Evolutionary conservation across 805 yeast genomes (phyloP), one percentile per base, ranked within the genome.

Genomic region (Hanseniaspora taiwanica): DNA sequence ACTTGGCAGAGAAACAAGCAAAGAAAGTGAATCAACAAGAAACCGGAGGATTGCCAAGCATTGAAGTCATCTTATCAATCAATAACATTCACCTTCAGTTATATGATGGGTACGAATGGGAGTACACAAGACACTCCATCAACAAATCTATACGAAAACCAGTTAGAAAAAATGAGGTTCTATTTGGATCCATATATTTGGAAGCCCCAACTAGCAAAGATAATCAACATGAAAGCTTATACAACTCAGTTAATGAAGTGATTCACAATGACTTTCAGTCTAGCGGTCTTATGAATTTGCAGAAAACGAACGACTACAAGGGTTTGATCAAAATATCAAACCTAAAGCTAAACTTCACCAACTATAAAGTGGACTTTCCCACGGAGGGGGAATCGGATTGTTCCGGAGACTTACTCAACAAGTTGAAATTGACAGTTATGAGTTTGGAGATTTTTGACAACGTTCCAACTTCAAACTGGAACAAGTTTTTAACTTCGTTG

Each of bases 91-190:
- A 50, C 1, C 50, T 81, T 2, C 71, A 66, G 38, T 59, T 89
- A 16, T 77, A 72, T 55, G 98, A 91, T 61, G 99, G 99, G 0
- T 91, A 78, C 53, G 97, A 91, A 50, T 86, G 96, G 93, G 71
- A 71, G 41, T 72, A 74, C 34, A 85, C 97, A 0, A 68, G 94
- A 42, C 66, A 65, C 19, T 66, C 77, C 0, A 78, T 91, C 21
- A 63, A 66, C 9, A 71, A 68, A n/a, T 81, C 83, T 0, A 77
- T 87, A 0, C 71, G 70, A 40, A 60, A 71, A 9, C 71, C 84
- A 6, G 85, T 79, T 47, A 63, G 49, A n/a, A 56, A 58, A 21
- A 57, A 56, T 18, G 47, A 53, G 40, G 42, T 56, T n/a, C 61
- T 84, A 27, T 84, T 80, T 58, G 80, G 83, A 43, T 89, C 96